Conservation (phyloP, 1,139 yeast genomes). For the Candida dubliniensis region DNA sequence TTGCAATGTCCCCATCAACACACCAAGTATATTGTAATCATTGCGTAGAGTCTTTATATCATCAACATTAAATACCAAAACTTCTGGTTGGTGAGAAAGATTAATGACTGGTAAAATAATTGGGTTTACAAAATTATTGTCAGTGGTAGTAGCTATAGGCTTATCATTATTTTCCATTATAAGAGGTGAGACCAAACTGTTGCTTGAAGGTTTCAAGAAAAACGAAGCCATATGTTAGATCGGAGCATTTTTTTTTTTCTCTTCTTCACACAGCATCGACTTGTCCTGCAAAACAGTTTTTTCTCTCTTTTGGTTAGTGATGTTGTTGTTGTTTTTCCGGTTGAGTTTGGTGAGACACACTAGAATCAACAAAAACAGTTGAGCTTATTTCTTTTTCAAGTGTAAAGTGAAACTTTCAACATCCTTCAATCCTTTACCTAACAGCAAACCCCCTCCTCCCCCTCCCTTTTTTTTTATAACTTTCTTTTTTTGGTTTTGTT, state of each 20-base stretch:
- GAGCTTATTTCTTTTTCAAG: neutral
- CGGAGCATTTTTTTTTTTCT: too few species aligned
- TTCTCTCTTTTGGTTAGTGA: too few species aligned
- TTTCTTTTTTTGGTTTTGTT: neutral
- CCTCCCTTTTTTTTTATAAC: neutral
- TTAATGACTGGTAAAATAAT: slow-evolving; percentile 25
- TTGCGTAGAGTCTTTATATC: slow-evolving; percentile 55
- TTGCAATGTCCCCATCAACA: slow-evolving; percentile 78
- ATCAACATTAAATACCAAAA: slow-evolving; percentile 50
- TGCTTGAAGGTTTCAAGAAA: too few species aligned
- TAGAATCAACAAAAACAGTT: neutral
- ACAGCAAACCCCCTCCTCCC: neutral
- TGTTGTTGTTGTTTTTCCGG: too few species aligned
- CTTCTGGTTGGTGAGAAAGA: slow-evolving; percentile 36
- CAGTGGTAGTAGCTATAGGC: too few species aligned
- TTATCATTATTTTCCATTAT: too few species aligned
- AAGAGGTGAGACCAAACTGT: too few species aligned
- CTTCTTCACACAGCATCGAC: too few species aligned
- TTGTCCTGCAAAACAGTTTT: too few species aligned
- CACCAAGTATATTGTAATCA: slow-evolving; percentile 60
- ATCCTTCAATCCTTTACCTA: neutral
- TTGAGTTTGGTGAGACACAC: too few species aligned
- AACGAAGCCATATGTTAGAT: too few species aligned
- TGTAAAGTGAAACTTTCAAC: neutral
- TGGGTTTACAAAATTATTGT: neutral